Evolutionary conservation across 1,139 yeast genomes (phyloP).

Genomic region (Spathaspora sp.): DNA sequence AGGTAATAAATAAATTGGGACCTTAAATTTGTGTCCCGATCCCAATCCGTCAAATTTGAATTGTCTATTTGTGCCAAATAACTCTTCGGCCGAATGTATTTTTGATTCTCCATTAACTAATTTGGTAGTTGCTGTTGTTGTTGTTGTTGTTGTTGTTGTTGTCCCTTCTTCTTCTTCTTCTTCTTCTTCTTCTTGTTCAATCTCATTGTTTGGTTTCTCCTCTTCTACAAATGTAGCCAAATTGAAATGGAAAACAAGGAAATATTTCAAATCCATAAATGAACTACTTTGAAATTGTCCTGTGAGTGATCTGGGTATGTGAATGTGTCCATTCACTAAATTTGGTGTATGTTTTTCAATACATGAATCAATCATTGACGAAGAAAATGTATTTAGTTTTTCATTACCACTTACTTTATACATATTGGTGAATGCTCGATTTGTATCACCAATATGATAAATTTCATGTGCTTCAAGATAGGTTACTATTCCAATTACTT

Average conservation of each 20-base stretch:
- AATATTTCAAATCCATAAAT: conserved; percentile 40
- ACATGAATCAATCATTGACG: conserved; percentile 23
- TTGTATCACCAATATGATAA: conserved; percentile 23
- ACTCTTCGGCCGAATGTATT: neutral
- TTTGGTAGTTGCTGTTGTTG: neutral
- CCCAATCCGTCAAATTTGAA: conserved; percentile 32
- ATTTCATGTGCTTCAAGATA: conserved; percentile 44
- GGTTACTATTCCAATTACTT: conserved; percentile 34
- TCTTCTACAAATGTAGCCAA: conserved; percentile 24
- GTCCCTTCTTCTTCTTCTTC: neutral
- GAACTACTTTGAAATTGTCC: conserved; percentile 40
- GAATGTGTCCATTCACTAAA: conserved; percentile 26
- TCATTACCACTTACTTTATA: conserved; percentile 38
- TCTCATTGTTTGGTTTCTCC: conserved; percentile 6
- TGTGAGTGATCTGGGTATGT: conserved; percentile 32
- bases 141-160: too few species aligned
- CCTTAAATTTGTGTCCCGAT: conserved; percentile 33
- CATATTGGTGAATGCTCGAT: conserved; percentile 22
- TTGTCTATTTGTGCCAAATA: conserved; percentile 9
- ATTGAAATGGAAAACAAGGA: conserved; percentile 39
- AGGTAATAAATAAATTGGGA: conserved; percentile 30
- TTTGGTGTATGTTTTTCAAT: conserved; percentile 11
- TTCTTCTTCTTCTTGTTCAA: neutral
- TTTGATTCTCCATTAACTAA: conserved; percentile 1
- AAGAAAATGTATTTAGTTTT: conserved; percentile 37